phyloP scores from a whole-genome alignment of 805 yeast species.

The Metschnikowia lochheadii region DNA sequence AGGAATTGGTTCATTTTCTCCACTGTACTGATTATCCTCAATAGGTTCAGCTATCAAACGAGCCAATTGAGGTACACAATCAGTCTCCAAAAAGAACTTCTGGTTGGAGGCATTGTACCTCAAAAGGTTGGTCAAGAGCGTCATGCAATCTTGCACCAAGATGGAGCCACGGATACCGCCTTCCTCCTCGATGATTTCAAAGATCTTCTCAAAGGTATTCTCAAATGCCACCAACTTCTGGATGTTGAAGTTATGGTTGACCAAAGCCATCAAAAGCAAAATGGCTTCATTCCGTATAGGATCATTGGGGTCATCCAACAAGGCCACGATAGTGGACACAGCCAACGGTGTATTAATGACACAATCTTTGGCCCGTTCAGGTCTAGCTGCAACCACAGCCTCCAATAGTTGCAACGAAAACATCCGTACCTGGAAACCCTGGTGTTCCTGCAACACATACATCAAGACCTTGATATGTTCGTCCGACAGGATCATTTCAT shows the following conservation, averaged over 20 bases:
- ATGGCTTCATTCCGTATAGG: slow-evolving; percentile 88
- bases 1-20: slow-evolving; percentile 18
- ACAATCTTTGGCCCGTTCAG: slow-evolving; percentile 67
- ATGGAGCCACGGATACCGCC: slow-evolving; percentile 88
- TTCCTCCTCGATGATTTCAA: slow-evolving; percentile 76
- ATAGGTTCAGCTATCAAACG: slow-evolving; percentile 60
- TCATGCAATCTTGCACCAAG: slow-evolving; percentile 86
- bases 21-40: slow-evolving; percentile 28
- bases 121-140: slow-evolving; percentile 66
- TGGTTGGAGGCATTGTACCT: slow-evolving; percentile 88
- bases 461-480: slow-evolving; percentile 26
- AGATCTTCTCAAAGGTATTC: slow-evolving; percentile 79
- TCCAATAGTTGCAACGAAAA: slow-evolving; percentile 84
- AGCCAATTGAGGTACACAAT: slow-evolving; percentile 65
- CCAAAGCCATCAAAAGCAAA: slow-evolving; percentile 76
- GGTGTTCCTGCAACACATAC: slow-evolving; percentile 44
- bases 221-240: slow-evolving; percentile 95
- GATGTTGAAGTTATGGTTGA: slow-evolving; percentile 74
- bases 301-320: slow-evolving; percentile 50
- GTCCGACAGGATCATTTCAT: slow-evolving; percentile 69
- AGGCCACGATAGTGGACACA: slow-evolving; percentile 65
- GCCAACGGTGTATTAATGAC: slow-evolving; percentile 74
- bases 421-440: slow-evolving; percentile 72
- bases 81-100: slow-evolving; percentile 80
- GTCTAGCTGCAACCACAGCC: slow-evolving; percentile 75